phyloP scores from a whole-genome alignment of 306 rosid species.

The Ormosia semicastrata region DNA sequence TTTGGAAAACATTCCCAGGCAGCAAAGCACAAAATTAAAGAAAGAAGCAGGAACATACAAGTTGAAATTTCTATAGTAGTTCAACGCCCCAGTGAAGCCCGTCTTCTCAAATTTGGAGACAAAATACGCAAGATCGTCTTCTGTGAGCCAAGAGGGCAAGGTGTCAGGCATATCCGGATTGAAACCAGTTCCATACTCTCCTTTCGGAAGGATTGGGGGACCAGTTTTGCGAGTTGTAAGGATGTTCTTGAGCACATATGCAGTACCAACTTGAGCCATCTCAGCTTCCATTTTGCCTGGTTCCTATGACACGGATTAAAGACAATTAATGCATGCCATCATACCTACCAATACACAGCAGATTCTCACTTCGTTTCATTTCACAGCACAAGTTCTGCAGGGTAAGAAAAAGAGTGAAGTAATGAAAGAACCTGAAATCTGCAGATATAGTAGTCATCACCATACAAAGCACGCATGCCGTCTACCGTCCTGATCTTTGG shows the following conservation, averaged over 20 bases:
- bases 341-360: neutral
- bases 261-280: neutral
- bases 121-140: conserved; percentile 29
- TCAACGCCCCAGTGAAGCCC: conserved; percentile 33
- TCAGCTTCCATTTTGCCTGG: conserved; percentile 9
- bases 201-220: conserved; percentile 15
- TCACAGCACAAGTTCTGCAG: neutral
- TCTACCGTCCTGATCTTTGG: neutral
- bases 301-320: neutral
- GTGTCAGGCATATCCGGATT: neutral
- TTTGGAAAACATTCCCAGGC: neutral
- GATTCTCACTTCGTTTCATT: neutral
- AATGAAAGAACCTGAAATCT: conserved; percentile 28
- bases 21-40: neutral
- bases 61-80: conserved; percentile 26
- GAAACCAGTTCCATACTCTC: neutral
- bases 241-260: neutral
- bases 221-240: neutral
- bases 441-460: conserved; percentile 27
- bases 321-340: neutral
- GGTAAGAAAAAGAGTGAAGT: too few relatives aligned
- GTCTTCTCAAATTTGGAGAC: conserved; percentile 29
- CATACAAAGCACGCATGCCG: neutral
- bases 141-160: conserved; percentile 36
- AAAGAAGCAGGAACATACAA: neutral